Percentiles rank a stretch among this genome's conserved stretches.
Conservation (phyloP, 441 rosid species). For the Manihot esculenta region DNA sequence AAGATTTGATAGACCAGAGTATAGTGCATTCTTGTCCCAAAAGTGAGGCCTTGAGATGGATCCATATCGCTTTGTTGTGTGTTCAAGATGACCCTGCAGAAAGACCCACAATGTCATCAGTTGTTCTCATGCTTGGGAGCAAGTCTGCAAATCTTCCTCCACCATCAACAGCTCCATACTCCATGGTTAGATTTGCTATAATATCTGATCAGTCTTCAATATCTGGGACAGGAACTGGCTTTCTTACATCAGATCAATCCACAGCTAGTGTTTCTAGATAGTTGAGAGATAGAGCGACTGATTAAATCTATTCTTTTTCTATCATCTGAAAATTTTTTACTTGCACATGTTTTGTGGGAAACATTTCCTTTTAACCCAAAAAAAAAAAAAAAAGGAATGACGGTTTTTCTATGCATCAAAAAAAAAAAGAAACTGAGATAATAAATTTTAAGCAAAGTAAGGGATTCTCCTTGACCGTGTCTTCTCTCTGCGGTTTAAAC, state of each 20-base stretch:
- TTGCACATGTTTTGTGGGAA: not conserved
- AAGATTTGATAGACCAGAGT: constrained; percentile 19
- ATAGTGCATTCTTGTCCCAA: constrained; percentile 28
- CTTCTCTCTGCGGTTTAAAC: too few species aligned
- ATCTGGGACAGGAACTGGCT: constrained; percentile 16
- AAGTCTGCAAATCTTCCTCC: constrained; percentile 39
- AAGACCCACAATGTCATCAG: constrained; percentile 57
- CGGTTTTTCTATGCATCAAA: too few species aligned
- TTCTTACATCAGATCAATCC: constrained; percentile 31
- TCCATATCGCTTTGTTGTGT: constrained; percentile 60
- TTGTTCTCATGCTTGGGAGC: constrained; percentile 58
- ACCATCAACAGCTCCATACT: constrained; percentile 32
- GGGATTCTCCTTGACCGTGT: too few species aligned
- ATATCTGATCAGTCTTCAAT: constrained; percentile 28
- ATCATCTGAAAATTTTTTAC: not conserved
- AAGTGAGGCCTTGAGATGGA: constrained; percentile 52
- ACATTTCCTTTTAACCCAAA: too few species aligned
- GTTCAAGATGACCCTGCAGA: constrained; percentile 53
- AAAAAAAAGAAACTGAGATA: too few species aligned
- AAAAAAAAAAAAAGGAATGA: too few species aligned
- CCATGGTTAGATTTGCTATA: constrained; percentile 24
- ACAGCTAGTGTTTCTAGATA: constrained; percentile 28
- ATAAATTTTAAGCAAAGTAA: too few species aligned
- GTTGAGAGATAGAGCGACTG: not conserved
- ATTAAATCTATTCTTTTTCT: not conserved